Base-by-base conservation (phyloP, 805 yeast species). In the Metschnikowia proteae region DNA sequence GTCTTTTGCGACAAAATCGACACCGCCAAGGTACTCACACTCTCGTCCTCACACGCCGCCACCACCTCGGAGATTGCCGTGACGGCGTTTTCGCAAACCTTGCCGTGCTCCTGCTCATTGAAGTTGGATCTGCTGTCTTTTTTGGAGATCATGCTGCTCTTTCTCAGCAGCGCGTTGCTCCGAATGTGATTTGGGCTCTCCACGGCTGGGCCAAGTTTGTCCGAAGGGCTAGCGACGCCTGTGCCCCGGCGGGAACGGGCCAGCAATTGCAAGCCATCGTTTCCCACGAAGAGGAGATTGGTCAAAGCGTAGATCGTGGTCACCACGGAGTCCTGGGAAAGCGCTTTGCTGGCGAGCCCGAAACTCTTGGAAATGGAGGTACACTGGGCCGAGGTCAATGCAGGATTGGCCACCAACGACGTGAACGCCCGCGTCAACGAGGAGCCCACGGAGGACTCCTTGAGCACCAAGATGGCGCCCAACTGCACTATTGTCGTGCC, bases 1-100 rank as follows among this genome's bases (percentile, higher is more conserved):
- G 83, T 71, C 60, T 90, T 91, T 62, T 91, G 97, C 10, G 88
- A 81, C 48, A 94, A 73, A 34, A 94, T 82, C 0, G 96, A 84
- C 10, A 88, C 82, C 0, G 95, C 83, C 54, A 94, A 74, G 3
- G 86, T 83, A 13, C 86, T 80, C 29, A 92, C 85, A 13, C 87
- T 78, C 48, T 81, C 82, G 54, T 86, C 94, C 38, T 80, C 76
- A 58, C 87, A 85, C 30, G 75, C 73, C 27, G 79, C 76, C 0
- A 91, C 81, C 35, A 91, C 78, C 42, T 82, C 82, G 38, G 82
- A 76, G 6, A 84, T 78, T 0, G 95, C 83, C 6, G 79, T 75
- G 17, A 89, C 78, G 27, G 90, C 82, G 61, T 89, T 88, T 49
- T 78, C 74, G 61, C 82, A 83, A 6, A 84, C 68, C 40, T 59